These are phyloP conservation scores for Huntiella abstrusa DNA, from an alignment of 2,329 filamentous ascomycete genomes.

Conservation along the genomic window DNA sequence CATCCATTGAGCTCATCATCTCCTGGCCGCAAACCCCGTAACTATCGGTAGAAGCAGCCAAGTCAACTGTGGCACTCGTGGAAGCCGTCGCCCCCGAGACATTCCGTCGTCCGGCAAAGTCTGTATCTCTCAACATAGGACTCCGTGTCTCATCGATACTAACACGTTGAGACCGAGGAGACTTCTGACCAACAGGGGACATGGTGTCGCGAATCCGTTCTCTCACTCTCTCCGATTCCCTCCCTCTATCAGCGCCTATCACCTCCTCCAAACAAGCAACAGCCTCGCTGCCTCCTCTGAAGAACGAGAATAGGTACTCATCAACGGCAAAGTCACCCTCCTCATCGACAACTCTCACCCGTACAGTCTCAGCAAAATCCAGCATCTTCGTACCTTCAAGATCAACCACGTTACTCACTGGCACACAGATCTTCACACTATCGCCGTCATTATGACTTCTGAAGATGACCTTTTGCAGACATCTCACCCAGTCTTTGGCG, in stretches of 20 bases:
- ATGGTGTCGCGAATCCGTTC: slow-evolving; percentile 25
- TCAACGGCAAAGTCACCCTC: slow-evolving; percentile 91
- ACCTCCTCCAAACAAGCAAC: slow-evolving; percentile 42
- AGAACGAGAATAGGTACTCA: slow-evolving; percentile 98
- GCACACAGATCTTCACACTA: slow-evolving; percentile 87
- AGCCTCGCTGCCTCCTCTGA: slow-evolving; percentile 67
- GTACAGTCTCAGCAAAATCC: slow-evolving; percentile 84
- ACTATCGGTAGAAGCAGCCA: slow-evolving; percentile 52
- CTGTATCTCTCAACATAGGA: too few relatives aligned
- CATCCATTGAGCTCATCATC: slow-evolving; percentile 50
- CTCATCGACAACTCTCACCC: slow-evolving; percentile 80
- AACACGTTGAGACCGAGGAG: not conserved
- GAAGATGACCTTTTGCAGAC: slow-evolving; percentile 86
- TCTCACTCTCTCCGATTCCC: slow-evolving; percentile 37
- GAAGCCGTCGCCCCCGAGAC: too few relatives aligned
- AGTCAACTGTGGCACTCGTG: slow-evolving; percentile 26
- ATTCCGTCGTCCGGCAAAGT: too few relatives aligned
- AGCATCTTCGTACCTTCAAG: slow-evolving; percentile 82
- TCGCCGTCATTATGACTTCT: slow-evolving; percentile 90
- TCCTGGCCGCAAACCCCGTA: slow-evolving; percentile 55
- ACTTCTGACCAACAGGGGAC: slow-evolving; percentile 3
- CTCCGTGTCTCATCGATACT: not conserved
- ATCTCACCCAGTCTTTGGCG: slow-evolving; percentile 92
- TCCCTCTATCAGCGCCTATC: too few relatives aligned
- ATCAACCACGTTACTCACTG: slow-evolving; percentile 75